Evolutionary conservation across 495 filamentous ascomycete genomes (phyloP).

Genomic region (Durotheca rogersii): DNA sequence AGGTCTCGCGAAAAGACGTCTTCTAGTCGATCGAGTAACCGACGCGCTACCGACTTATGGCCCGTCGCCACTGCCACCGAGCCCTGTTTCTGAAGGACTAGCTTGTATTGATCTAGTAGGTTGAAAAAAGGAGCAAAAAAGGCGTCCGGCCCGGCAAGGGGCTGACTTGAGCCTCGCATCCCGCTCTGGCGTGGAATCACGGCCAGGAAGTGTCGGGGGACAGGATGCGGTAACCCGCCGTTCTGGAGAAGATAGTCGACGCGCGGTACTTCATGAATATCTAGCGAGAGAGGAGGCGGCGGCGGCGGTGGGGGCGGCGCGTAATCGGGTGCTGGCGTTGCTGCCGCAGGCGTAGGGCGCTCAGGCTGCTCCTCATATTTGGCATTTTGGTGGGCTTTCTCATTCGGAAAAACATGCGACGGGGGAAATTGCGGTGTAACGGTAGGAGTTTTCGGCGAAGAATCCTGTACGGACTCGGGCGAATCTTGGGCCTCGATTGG

Average conservation of each 20-base stretch:
- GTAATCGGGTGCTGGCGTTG: constrained; percentile 45
- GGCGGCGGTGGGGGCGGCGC: constrained; percentile 69
- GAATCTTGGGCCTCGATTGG: constrained; percentile 45
- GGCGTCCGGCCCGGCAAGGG: constrained; percentile 58
- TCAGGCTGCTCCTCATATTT: constrained; percentile 28
- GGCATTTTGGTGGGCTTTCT: constrained; percentile 34
- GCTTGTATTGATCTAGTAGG: constrained; percentile 79
- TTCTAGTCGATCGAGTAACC: constrained; percentile 88
- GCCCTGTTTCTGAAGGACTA: constrained; percentile 77
- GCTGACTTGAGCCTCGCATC: constrained; percentile 50
- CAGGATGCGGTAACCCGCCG: constrained; percentile 68
- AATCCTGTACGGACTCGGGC: constrained; percentile 51
- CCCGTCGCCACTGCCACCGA: constrained; percentile 95
- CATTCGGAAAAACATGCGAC: constrained; percentile 35
- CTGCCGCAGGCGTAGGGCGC: constrained; percentile 39
- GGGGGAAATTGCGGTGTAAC: constrained; percentile 52
- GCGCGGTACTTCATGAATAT: constrained; percentile 61
- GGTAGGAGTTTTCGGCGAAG: constrained; percentile 59
- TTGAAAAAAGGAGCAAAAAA: constrained; percentile 78
- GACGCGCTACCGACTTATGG: constrained; percentile 89
- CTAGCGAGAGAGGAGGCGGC: constrained; percentile 74
- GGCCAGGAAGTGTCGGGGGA: constrained; percentile 66
- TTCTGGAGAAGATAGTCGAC: constrained; percentile 90
- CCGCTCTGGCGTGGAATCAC: constrained; percentile 52
- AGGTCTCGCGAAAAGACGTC: constrained; percentile 92